phyloP scores from a whole-genome alignment of 352 stramenopile species.

The Phytophthora chlamydospora region DNA sequence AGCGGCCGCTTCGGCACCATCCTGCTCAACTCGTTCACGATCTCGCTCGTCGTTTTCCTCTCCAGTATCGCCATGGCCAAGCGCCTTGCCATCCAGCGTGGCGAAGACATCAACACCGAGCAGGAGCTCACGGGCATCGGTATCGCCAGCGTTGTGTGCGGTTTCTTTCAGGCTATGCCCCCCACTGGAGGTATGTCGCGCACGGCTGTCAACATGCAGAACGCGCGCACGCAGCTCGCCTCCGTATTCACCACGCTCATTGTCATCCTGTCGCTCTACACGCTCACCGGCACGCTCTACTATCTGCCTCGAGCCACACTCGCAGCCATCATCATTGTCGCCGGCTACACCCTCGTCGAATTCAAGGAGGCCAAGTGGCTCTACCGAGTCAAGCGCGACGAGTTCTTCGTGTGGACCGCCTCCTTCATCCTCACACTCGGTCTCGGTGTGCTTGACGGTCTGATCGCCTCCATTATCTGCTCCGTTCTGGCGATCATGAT shows the following conservation, averaged over 20 bases:
- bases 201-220: constrained; percentile 90
- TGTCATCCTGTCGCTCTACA: constrained; percentile 79
- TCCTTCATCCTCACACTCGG: constrained; percentile 54
- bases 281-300: constrained; percentile 82
- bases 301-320: constrained; percentile 81
- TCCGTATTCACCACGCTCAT: constrained; percentile 81
- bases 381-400: constrained; percentile 55
- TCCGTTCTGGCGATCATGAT: constrained; percentile 57
- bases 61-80: constrained; percentile 89
- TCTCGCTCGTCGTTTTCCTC: constrained; percentile 84
- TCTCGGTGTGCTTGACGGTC: constrained; percentile 48
- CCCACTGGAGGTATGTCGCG: constrained; percentile 82
- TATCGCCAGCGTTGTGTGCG: constrained; percentile 80
- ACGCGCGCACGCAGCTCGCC: constrained; percentile 77
- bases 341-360: constrained; percentile 85
- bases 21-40: constrained; percentile 55
- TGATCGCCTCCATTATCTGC: constrained; percentile 55
- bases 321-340: constrained; percentile 88
- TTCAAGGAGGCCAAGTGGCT: constrained; percentile 83
- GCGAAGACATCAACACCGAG: constrained; percentile 61
- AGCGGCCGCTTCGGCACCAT: constrained; percentile 47
- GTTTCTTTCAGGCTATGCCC: constrained; percentile 86
- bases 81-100: constrained; percentile 66
- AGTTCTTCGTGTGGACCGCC: constrained; percentile 52
- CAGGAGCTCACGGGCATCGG: constrained; percentile 89